Evolutionary conservation across 306 rosid species (phyloP).

Genomic region (Casuarina equisetifolia): DNA sequence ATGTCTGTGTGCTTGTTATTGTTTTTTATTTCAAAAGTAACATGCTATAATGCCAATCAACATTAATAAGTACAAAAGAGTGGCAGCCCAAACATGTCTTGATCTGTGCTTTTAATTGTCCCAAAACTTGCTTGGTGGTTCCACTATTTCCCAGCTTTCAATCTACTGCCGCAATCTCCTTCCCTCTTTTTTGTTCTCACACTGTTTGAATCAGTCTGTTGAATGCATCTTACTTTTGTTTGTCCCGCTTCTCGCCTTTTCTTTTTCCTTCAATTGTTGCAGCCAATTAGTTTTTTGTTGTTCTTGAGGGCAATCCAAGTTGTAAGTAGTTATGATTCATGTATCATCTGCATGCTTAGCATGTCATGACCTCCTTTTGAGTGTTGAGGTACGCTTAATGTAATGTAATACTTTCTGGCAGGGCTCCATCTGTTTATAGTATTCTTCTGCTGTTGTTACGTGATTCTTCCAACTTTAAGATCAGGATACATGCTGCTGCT

Average conservation of each 20-base stretch:
- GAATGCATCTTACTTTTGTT: neutral
- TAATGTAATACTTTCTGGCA: conserved; percentile 27
- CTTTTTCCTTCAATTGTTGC: neutral
- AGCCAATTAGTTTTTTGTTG: neutral
- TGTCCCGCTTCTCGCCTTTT: neutral
- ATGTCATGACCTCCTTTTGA: neutral
- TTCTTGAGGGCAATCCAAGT: neutral
- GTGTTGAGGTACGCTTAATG: neutral
- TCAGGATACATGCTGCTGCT: conserved; percentile 96
- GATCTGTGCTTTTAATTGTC: neutral
- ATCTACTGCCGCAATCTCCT: neutral
- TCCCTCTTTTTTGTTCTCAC: neutral
- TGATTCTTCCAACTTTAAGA: conserved; percentile 83
- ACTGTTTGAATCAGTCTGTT: neutral
- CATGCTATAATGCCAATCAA: neutral
- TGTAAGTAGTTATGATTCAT: neutral
- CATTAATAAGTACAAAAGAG: neutral
- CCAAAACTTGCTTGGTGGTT: neutral
- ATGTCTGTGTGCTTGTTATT: neutral
- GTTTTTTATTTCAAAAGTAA: neutral
- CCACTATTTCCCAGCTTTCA: neutral
- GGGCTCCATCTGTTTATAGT: conserved; percentile 83
- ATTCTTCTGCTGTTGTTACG: conserved; percentile 79
- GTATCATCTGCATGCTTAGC: neutral
- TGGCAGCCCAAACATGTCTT: neutral